Evolutionary conservation across 164 flowering plant species (phyloP), one percentile per base, ranked within the genome.

Genomic region (Platanus orientalis): DNA sequence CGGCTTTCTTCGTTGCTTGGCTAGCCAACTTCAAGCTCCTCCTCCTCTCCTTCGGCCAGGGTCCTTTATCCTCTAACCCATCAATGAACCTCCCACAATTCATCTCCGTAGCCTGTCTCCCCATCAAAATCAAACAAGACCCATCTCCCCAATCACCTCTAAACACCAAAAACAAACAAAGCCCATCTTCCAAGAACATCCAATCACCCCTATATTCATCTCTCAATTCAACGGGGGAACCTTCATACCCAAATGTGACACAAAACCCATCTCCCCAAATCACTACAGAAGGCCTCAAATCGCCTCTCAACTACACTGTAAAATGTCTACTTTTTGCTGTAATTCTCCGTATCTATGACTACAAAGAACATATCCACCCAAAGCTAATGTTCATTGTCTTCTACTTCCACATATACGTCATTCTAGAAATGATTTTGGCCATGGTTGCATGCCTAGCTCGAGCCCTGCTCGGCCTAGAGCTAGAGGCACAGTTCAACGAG

Each of bases 21-120:
- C 62, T 79, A 2, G 71, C 67, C 62, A 75, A 68, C 54, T 78
- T 72, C 74, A 79, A 71, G 62, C 83, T 82, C 57, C 71, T 80
- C 52, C 81, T 77, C 64, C 70, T 68, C 62, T 54, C 74, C 56
- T 79, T 76, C 56, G 68, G 61, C 57, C 62, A 14, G 20, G 34
- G 58, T 11, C 34, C 58, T 19, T 27, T 19, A 16, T 29, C 30
- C 19, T 9, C 32, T 56, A 11, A 51, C 24, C 54, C 10, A 7
- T 40, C 44, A 12, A 27, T 4, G 3, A 27, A 49, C 32, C 40
- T 59, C 58, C 25, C 52, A 62, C 16, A 23, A 1, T 72, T 72
- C 69, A 9, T 68, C 45, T 32, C 50, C 53, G 9, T 60, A 4
- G 62, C 65, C 4, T 36, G 53, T 13, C 62, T 73, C 44, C 76